Evolutionary conservation across 805 yeast genomes (phyloP).

Genomic region (Dipodascus albidus): DNA sequence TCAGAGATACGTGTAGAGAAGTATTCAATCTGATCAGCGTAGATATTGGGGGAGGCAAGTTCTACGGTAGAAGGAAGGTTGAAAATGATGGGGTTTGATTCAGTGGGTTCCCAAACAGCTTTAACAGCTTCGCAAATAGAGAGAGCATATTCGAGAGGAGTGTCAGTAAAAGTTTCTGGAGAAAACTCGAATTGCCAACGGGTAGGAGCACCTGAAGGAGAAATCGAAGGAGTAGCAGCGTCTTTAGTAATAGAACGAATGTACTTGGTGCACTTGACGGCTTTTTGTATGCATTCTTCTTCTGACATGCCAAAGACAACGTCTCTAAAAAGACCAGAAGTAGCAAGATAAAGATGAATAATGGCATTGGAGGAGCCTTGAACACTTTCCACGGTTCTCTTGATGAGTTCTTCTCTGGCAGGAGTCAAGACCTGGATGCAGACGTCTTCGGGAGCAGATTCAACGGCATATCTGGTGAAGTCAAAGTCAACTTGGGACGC

Average conservation of each 20-base stretch:
- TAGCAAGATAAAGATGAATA: conserved; percentile 65
- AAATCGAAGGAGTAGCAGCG: conserved; percentile 19
- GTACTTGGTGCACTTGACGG: conserved; percentile 49
- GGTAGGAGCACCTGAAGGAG: conserved; percentile 39
- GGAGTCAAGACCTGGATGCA: conserved; percentile 67
- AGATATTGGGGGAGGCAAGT: conserved; percentile 68
- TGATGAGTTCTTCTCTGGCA: conserved; percentile 62
- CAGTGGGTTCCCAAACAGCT: conserved; percentile 60
- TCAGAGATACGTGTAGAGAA: conserved; percentile 49
- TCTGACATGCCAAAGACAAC: conserved; percentile 54
- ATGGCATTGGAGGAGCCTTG: conserved; percentile 69
- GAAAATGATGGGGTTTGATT: conserved; percentile 57
- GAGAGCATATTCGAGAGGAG: conserved; percentile 51
- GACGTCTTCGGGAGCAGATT: conserved; percentile 65
- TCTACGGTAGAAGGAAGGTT: conserved; percentile 82
- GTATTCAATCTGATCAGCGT: conserved; percentile 77
- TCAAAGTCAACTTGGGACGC: conserved; percentile 76
- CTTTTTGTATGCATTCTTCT: conserved; percentile 46
- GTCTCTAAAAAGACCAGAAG: conserved; percentile 62
- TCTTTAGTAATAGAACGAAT: conserved; percentile 63
- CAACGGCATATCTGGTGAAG: conserved; percentile 65
- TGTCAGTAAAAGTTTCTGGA: conserved; percentile 70
- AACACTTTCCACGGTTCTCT: conserved; percentile 59
- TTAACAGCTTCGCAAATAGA: conserved; percentile 66
- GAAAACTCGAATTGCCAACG: conserved; percentile 69